Evolutionary conservation across 2,329 filamentous ascomycete species (phyloP).

Genomic region (Talaromyces piceae): DNA sequence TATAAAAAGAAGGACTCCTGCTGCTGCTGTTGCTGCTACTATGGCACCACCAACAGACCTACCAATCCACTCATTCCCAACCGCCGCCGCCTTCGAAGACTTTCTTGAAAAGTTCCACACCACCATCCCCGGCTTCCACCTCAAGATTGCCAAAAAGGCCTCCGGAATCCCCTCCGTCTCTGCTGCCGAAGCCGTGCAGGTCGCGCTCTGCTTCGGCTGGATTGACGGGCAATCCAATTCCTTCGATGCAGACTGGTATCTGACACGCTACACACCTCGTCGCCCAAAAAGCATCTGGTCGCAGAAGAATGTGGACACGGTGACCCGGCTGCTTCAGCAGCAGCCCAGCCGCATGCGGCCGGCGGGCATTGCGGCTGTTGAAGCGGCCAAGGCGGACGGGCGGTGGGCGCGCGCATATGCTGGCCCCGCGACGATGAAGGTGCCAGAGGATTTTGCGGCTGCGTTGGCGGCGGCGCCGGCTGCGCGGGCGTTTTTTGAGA

Average conservation of each 20-base stretch:
- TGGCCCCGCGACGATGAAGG: conserved; percentile 39
- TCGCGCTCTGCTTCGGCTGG: conserved; percentile 56
- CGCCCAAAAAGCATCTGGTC: conserved; percentile 52
- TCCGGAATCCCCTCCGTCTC: conserved; percentile 40
- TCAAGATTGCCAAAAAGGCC: conserved; percentile 45
- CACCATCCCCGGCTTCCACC: conserved; percentile 36
- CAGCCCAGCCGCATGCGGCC: conserved; percentile 41
- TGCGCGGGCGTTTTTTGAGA: background rate
- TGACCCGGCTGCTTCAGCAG: conserved; percentile 37
- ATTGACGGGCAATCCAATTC: conserved; percentile 51
- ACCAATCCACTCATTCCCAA: conserved; percentile 22
- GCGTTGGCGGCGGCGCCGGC: conserved; percentile 32
- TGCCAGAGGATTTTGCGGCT: conserved; percentile 44
- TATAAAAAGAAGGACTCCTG: background rate
- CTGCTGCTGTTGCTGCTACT: background rate
- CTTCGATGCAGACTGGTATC: conserved; percentile 42
- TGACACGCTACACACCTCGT: conserved; percentile 54
- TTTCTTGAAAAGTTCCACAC: conserved; percentile 37
- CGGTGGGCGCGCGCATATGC: conserved; percentile 53
- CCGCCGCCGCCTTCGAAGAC: conserved; percentile 24
- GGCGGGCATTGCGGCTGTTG: conserved; percentile 44
- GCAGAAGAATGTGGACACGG: conserved; percentile 50
- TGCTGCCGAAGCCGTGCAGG: conserved; percentile 46
- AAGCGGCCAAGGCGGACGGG: conserved; percentile 50
- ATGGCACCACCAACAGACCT: conserved; percentile 16